Evolutionary conservation across 768 basidiomycete species (phyloP), one percentile per base, ranked within the genome.

Genomic region (Sutorius australiensis): DNA sequence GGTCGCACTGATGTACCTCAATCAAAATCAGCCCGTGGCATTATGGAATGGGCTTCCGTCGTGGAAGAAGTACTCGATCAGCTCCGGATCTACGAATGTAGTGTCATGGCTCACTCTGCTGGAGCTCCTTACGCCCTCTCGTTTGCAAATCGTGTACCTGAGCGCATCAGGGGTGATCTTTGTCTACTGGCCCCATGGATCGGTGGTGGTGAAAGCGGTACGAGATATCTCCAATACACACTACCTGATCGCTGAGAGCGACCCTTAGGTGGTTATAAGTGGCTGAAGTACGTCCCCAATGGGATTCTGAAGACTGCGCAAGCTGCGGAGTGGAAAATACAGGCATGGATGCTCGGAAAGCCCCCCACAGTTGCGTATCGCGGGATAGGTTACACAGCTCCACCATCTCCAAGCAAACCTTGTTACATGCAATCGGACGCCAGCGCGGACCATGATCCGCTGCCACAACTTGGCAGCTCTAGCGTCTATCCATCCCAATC

Each of bases 341-440:
- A 97, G 64, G 89, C 91, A 0, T 98, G 95, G 91, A 91, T 92
- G 86, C 81, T 99, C 30, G 97, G 95, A 58, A 98, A 98, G 63
- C 91, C 92, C 16, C 95, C 94, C 10, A 84, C 86, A 2, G 76
- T 92, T 38, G 78, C 87, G 1, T 92, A 85, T 62, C 81, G 90
- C 61, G 92, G 91, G 30, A 94, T 97, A 63, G 92, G 89, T 17
- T 92, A 88, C 64, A 83, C 83, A 39, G 81, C 80, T 17, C 67
- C 70, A 16, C 63, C 69, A 8, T 59, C 74, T 62, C 45, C 72
- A 63, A 50, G 64, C 61, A 75, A 57, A 59, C 73, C 48, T 58
- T 40, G 51, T 34, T 46, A 55, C 44, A 30, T 50, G 32, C 67
- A 63, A 27, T 43, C 64, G 9, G 62, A 61, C 32, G 36, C 59